Percentiles rank a stretch among this genome's conserved stretches.
These are phyloP conservation scores for Ascocoryne sarcoides DNA, from an alignment of 2,329 filamentous ascomycete genomes.

Conservation along the genomic window DNA sequence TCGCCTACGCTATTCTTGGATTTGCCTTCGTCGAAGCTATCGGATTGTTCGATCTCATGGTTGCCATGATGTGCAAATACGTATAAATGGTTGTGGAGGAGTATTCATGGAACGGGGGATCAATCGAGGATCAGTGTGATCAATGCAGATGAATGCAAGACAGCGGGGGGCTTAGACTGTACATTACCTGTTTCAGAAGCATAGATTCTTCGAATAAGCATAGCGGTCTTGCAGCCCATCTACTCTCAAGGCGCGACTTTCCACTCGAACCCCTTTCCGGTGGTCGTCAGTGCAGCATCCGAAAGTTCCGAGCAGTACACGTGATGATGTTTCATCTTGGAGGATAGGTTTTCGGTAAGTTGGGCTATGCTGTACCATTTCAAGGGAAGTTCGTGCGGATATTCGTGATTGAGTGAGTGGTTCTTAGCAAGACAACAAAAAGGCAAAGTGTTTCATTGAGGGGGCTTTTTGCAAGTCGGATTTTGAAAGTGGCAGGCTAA, in stretches of 20 bases:
- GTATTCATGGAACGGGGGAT: background rate
- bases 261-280: background rate
- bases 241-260: background rate
- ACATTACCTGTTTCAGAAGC: conserved; percentile 1
- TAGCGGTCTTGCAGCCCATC: background rate
- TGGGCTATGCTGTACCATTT: too few species aligned
- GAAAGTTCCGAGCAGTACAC: background rate
- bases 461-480: too few species aligned
- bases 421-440: too few species aligned
- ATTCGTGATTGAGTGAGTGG: too few species aligned
- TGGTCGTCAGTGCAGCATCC: background rate
- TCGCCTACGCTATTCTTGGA: conserved; percentile 91
- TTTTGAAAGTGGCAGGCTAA: too few species aligned
- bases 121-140: background rate
- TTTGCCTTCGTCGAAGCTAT: conserved; percentile 93
- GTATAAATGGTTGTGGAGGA: conserved; percentile 33
- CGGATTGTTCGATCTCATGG: conserved; percentile 82
- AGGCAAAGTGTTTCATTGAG: too few species aligned
- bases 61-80: conserved; percentile 91
- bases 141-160: background rate
- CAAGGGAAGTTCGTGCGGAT: too few species aligned
- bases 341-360: too few species aligned
- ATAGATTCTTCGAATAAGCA: conserved; percentile 1
- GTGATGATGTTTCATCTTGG: background rate
- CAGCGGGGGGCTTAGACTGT: conserved; percentile 1